Evolutionary conservation across 192 early-diverging fungal species (phyloP), one percentile per base, ranked within the genome.

Genomic region (Mortierella alpina): DNA sequence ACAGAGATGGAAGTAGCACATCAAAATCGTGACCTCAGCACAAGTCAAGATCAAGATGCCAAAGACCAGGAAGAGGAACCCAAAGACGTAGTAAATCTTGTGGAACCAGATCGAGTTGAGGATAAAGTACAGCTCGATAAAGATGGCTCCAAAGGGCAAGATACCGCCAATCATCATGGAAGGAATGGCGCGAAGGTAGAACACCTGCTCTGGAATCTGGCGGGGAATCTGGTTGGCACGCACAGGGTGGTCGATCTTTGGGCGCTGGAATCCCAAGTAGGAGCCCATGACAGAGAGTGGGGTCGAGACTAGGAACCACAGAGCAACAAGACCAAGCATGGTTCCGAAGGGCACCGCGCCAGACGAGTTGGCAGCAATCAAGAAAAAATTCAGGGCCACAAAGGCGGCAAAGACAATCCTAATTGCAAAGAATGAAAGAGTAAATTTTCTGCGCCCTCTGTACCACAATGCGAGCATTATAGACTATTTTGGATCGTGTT

Each of bases 71-170:
- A 96, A 90, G 73, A 96, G 81, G 86, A 98, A 96, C 0, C 96
- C 95, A 90, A 95, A 96, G 63, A 96, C 91, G 74, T 97, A 96
- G 86, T 97, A 99, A 23, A 95, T 91, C 74, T 92, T 91, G 88
- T 94, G 92, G 87, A 91, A 92, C 95, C 95, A 97, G 55, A 98
- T 96, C 53, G 91, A 93, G 84, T 94, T 93, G 87, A 98, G 94
- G 66, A 99, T 94, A 84, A 96, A 99, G 86, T 97, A 97, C 54
- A 98, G 87, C 88, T 99, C 97, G 71, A 98, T 95, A 70, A 98
- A 99, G 59, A 98, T 94, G 22, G 95, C 91, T 6, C 91, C 94
- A 77, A 99, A 99, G 18, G 96, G 95, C 48, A 99, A 86, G 40
- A 99, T 75, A 47, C 96, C 97, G 10, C 92, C 92, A 81, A 94